Evolutionary conservation across 768 basidiomycete genomes (phyloP), one percentile per base, ranked within the genome.

Genomic region (Termitomyces heimii): DNA sequence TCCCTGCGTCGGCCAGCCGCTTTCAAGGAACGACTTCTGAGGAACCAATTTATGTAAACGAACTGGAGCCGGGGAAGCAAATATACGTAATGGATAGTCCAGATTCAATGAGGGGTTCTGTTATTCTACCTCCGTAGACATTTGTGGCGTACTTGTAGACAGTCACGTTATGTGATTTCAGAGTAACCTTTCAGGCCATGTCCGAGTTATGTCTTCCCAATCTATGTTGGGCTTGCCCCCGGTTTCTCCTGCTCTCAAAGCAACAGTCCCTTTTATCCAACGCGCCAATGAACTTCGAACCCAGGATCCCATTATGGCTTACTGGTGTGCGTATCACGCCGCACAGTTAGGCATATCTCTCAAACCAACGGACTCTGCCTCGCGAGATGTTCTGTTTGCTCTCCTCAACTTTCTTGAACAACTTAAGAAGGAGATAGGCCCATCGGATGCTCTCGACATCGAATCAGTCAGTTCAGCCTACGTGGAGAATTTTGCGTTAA

Each of bases 311-410:
- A 77, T 95, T 53, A 84, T 98, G 66, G 82, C 92, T 5, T 98
- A 98, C 68, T 99, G 96, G 95, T 95, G 96, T 75, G 88, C 88
- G 43, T 97, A 94, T 76, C 88, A 94, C 70, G 95, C 93, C 58
- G 91, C 93, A 0, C 91, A 97, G 70, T 75, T 89, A 44, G 94
- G 93, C 51, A 88, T 98, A 65, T 76, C 80, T 39, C 73, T 89
- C 67, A 88, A 88, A 58, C 77, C 82, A 20, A 86, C 88, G 59
- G 88, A 86, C 64, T 4, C 72, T 22, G 66, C 79, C 8, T 87
- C 89, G 3, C 81, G 88, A 53, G 77, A 78, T 28, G 82, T 92
- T 54, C 82, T 98, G 3, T 76, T 88, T 61, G 77, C 80, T 39
- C 80, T 98, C 6, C 83, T 98, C 47, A 84, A 82, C 49, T 72